Base-by-base conservation (phyloP, 176 grass and related monocot species). In the Poa pratensis region DNA sequence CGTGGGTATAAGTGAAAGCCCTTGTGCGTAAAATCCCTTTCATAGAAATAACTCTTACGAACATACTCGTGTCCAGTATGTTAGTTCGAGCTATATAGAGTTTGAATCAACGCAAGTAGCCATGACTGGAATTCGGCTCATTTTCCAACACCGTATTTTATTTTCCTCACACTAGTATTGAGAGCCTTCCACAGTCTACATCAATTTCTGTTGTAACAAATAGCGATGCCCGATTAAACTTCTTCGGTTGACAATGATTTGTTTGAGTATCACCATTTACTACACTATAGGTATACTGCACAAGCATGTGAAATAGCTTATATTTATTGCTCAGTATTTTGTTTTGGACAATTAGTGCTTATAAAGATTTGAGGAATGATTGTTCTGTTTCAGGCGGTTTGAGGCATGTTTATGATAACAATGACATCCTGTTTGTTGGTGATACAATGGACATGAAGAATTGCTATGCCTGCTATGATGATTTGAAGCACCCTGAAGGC, bases 31-130 rank as follows among this genome's bases (percentile, higher is more conserved):
- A 60, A 60, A 60, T 23, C 57, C 57, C 9, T 60, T 60, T 24
- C 22, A 7, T 60, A 24, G 22, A 11, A 60, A 60, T n/a, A n/a
- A n/a, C 57, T 24, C 57, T 12, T 60, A 60, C 22, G 9, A 60
- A 24, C 57, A 4, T n/a, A 60, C 18, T 57, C 18, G 6, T 57
- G 7, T 57, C 18, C 53, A 60, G 3, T 24, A 60, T 60, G 57
- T 60, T 60, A 24, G 57, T 60, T 60, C n/a, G 22, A 60, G n/a
- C n/a, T 60, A 60, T 60, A 60, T 24, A 60, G 57, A 60, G n/a
- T 60, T 60, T 9, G 22, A 60, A 60, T 24, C 22, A 0, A 46
- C 45, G 2, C 45, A 46, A 46, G 45, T 46, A 12, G 45, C 45
- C 10, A 45, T 46, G 45, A 46, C 45, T 13, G 11, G 45, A 46